Evolutionary conservation across 306 rosid species (phyloP), one percentile per base, ranked within the genome.

Genomic region (Prunus mira): DNA sequence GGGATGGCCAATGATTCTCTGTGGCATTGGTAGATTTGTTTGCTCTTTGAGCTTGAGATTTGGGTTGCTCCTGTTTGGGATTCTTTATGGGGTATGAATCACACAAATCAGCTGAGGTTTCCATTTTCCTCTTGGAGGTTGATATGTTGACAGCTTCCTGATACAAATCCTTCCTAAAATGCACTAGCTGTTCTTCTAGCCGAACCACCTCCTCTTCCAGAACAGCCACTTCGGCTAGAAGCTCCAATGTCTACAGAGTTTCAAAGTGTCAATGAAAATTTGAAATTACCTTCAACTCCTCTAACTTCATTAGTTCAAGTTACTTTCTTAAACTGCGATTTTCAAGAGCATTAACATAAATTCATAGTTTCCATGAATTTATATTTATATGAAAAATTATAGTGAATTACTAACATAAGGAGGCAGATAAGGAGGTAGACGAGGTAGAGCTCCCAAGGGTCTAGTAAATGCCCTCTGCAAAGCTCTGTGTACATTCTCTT

Each of bases 391-490:
- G n/a, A 52, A 52, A 52, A 51, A 51, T 51, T 32, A 30, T 38
- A 58, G 62, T 28, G 70, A 72, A 75, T 66, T 55, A 88, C 96
- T 85, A 41, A 96, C 99, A 58, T 78, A 38, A 62, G 93, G 86
- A 79, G 99, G 98, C 62, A 96, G 96, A 78, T 84, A 92, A 34
- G 98, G 97, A 69, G 96, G 99, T 63, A 92, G 93, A 83, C 99
- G 98, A 75, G 99, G 99, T 20, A 96, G 85, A 76, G 98, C 91
- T 55, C 99, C 99, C 85, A 96, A 76, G 54, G 98, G 97, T 70
- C 99, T 86, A 56, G 75, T 87, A 81, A 93, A 91, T 83, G 99
- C 99, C 82, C 99, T 92, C 78, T 89, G 82, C 82, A 96, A 76
- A 73, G 98, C 93, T 79, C 90, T 91, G 78, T 82, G 93, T 10